Conservation (phyloP, 257 asterid genomes). For the Fraxinus americana region DNA sequence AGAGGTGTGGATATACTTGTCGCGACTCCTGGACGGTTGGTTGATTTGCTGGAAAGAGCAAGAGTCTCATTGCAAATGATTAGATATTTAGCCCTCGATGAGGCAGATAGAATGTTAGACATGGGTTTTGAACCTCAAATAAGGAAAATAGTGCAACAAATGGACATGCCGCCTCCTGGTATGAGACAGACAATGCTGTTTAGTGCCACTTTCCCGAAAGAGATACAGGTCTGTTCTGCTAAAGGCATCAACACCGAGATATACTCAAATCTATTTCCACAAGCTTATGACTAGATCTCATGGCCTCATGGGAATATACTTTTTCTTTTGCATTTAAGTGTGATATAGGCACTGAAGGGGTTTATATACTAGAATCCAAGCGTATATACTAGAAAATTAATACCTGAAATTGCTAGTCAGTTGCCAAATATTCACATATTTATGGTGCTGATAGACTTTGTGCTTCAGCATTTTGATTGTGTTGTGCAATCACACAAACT, state of each 20-base stretch:
- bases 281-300: neutral
- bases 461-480: neutral
- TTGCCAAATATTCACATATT: neutral
- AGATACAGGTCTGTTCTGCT: conserved; percentile 76
- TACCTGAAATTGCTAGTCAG: neutral
- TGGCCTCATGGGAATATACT: neutral
- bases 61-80: conserved; percentile 86
- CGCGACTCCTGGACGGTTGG: conserved; percentile 94
- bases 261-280: neutral
- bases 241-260: conserved; percentile 7
- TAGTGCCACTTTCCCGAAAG: conserved; percentile 96
- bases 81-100: conserved; percentile 85
- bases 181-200: conserved; percentile 87
- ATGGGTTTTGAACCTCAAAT: conserved; percentile 99
- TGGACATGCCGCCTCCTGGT: conserved; percentile 99
- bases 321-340: neutral
- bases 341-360: neutral
- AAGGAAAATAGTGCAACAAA: conserved; percentile 93
- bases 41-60: conserved; percentile 94
- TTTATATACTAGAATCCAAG: neutral
- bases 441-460: neutral
- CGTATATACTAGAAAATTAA: conserved; percentile 10
- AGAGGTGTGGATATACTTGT: conserved; percentile 95
- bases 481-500: neutral
- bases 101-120: conserved; percentile 97